Base-by-base conservation (phyloP, 1,284 basidiomycete genomes). In the Earliella scabrosa region DNA sequence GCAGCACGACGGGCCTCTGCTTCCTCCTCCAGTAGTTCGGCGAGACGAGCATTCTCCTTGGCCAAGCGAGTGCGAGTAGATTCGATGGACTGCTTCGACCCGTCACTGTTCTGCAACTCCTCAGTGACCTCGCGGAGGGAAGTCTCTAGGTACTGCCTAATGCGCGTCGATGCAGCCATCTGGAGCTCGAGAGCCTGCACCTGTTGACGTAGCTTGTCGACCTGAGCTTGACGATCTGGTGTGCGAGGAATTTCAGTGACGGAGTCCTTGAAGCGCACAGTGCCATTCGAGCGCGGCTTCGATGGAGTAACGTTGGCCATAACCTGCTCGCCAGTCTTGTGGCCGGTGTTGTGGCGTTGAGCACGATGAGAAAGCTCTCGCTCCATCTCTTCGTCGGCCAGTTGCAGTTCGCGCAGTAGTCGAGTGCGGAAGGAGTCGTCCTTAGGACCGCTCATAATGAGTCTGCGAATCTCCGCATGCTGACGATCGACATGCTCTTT, bases 171-270 rank as follows among this genome's bases (percentile, higher is more conserved):
- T 13, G 86, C 84, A 8, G 80, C 81, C 78, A 89, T 87, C 66
- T 85, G 85, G 31, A 89, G 74, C 66, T 88, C 86, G n/a, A 89
- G 76, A 18, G 82, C 76, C 56, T 88, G 83, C 1, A 89, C 79
- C 52, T 89, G 86, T 59, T 87, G 84, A 59, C 82, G 83, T 45
- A 89, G 78, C 11, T 77, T 77, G 51, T 74, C 73, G 40, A 85
- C 68, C 47, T 74, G 71, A 9, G 58, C 78, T 58, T 85, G 79
- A 43, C 75, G 77, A 26, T 83, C 80, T 14, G 78, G 72, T 21
- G 79, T 74, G 27, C 77, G 75, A 24, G 76, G 69, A 7, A 73
- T 63, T 18, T 77, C 74, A 20, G 75, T 66, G 11, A 66, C 65
- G 10, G 72, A 70, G 48, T 76, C 73, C 41, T 71, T 73, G 10